Evolutionary conservation across 495 filamentous ascomycete species (phyloP), one percentile per base, ranked within the genome.

Genomic region (Jackrogersella multiformis): DNA sequence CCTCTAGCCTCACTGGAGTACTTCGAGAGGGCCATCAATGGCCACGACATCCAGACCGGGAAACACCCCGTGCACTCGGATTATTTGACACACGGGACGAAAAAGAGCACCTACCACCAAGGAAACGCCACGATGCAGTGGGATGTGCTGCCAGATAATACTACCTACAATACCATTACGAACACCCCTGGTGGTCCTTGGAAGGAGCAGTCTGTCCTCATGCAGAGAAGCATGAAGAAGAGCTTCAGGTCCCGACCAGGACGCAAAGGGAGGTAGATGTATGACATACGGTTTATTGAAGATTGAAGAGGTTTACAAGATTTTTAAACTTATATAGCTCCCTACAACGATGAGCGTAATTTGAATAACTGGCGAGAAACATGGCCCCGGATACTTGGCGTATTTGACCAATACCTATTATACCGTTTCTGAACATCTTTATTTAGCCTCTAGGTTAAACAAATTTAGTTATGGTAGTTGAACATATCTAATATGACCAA

Each of bases 11-110:
- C 87, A 2, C 78, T 89, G 5, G 81, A 82, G 59, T 77, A 88
- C 36, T 89, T 91, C 67, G 80, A 85, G 67, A 79, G 89, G 5
- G 82, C 78, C 0, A 82, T 90, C 48, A 70, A 70, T 4, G 84
- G 86, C 13, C 73, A 71, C 35, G 88, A 90, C 52, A 79, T 91
- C 44, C 87, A 88, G 30, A 89, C 86, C 13, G 89, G 89, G 2
- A 75, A 73, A 48, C 48, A 73, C 1, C 60, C 69, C 3, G 66
- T 81, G 13, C 58, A 42, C 0, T 45, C 41, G 10, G 61, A 62
- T 1, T 87, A 86, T 66, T 72, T 75, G 39, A 88, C 85, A 2
- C 56, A 73, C 4, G 87, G 87, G 0, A 61, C 84, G 4, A 56
- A 71, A 21, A 78, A 79, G 61, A 86, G 83, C 64, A 82, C 79